Evolutionary conservation across 2,329 filamentous ascomycete genomes (phyloP).

Genomic region (Claviceps quebecensis): DNA sequence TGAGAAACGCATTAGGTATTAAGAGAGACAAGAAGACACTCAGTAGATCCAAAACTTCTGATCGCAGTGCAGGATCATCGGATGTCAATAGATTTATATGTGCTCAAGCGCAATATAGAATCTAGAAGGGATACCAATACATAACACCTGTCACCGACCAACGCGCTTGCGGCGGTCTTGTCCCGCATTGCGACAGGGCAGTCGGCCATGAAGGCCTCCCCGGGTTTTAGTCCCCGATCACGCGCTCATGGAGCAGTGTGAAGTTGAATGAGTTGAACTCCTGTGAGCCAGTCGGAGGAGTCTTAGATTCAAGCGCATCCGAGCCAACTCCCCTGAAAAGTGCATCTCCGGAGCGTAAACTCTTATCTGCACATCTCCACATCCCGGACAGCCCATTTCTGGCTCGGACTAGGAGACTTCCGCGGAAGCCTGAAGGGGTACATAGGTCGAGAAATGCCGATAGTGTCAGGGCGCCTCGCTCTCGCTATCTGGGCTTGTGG

Average conservation of each 20-base stretch:
- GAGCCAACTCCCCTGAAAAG: background rate
- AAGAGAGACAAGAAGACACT: too few species aligned
- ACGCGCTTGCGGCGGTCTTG: background rate
- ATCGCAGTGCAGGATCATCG: too few species aligned
- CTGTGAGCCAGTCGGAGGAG: background rate
- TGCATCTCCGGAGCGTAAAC: background rate
- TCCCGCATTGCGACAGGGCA: background rate
- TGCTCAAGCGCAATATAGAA: background rate
- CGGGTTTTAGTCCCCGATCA: background rate
- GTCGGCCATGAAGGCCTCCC: background rate
- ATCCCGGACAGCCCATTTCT: background rate
- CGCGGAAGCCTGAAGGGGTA: conserved; percentile 1
- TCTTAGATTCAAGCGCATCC: background rate
- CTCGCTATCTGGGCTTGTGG: background rate
- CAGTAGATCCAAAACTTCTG: too few species aligned
- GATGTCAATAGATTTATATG: too few species aligned
- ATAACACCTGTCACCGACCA: background rate
- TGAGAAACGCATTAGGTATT: too few species aligned
- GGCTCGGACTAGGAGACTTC: background rate
- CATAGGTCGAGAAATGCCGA: background rate
- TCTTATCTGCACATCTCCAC: background rate
- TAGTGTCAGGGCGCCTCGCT: background rate
- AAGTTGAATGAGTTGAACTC: too few species aligned
- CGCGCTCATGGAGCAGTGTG: background rate
- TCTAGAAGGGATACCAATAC: background rate